A percentile compares a stretch with the other conserved stretches of the same genome.
Conservation (phyloP, 768 basidiomycete genomes). For the Xerocomus brunneocitrinus region DNA sequence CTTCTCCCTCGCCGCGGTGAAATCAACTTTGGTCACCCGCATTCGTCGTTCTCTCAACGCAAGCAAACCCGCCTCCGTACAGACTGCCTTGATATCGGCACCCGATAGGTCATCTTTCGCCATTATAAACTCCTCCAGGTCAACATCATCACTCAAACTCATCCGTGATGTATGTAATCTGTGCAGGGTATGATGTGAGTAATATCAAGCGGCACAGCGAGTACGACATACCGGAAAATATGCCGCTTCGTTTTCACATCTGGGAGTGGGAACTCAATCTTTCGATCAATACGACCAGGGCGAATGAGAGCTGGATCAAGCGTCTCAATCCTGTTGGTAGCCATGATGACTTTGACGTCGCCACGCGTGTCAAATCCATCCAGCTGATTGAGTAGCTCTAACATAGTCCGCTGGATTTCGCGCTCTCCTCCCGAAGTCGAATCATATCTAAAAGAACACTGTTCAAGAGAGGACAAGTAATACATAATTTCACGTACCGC, state of each 20-base stretch:
- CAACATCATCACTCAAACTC: constrained; percentile 84
- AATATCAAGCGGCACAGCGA: background rate
- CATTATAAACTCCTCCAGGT: constrained; percentile 92
- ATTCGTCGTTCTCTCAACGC: constrained; percentile 93
- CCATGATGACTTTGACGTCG: constrained; percentile 99
- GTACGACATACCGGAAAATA: constrained; percentile 74
- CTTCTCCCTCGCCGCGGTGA: constrained; percentile 90
- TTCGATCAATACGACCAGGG: constrained; percentile 96
- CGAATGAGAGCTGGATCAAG: constrained; percentile 97
- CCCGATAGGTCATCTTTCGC: constrained; percentile 95
- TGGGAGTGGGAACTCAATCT: constrained; percentile 97
- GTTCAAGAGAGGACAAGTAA: constrained; percentile 4
- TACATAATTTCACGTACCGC: constrained; percentile 50
- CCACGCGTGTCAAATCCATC: constrained; percentile 99
- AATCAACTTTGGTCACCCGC: constrained; percentile 89
- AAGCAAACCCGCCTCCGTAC: constrained; percentile 95
- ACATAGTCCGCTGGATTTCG: constrained; percentile 98
- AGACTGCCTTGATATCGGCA: constrained; percentile 98
- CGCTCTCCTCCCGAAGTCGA: constrained; percentile 98
- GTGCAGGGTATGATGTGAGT: constrained; percentile 6
- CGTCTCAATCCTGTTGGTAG: constrained; percentile 95
- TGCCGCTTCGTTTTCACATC: constrained; percentile 99
- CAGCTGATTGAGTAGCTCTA: constrained; percentile 96
- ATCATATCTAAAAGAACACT: constrained; percentile 64
- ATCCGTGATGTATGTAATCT: constrained; percentile 93